phyloP scores from a whole-genome alignment of 2,329 filamentous ascomycete genomes.

The Fusarium nygamai region DNA sequence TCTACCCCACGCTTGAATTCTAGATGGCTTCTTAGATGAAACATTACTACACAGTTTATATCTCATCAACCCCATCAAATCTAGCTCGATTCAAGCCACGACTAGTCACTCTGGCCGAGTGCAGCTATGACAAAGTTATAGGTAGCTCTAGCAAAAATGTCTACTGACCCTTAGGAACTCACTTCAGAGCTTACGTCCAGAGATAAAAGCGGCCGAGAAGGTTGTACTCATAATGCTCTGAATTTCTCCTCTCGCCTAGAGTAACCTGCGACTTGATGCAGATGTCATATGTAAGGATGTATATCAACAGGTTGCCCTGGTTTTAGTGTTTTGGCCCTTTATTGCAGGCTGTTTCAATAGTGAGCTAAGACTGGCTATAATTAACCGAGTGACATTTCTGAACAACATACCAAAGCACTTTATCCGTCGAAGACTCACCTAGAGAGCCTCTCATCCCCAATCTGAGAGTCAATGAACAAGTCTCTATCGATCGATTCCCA shows the following conservation, averaged over 20 bases:
- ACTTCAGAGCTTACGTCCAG: constrained; percentile 23
- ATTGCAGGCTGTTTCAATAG: constrained; percentile 19
- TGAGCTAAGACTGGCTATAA: constrained; percentile 1
- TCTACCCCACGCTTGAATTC: background rate
- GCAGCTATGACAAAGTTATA: background rate
- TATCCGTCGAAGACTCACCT: background rate
- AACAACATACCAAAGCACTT: background rate
- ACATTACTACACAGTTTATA: background rate
- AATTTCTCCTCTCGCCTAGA: background rate
- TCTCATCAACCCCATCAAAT: background rate
- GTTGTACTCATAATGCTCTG: constrained; percentile 25
- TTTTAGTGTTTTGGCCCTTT: constrained; percentile 29
- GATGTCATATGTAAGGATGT: background rate
- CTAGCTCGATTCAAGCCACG: background rate
- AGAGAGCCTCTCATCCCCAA: background rate
- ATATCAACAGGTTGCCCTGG: background rate
- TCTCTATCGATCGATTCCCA: no score
- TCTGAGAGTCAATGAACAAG: background rate
- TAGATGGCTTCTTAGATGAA: background rate
- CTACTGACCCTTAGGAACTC: background rate
- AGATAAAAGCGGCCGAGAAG: constrained; percentile 23
- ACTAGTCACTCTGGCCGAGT: background rate
- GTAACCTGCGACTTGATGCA: background rate
- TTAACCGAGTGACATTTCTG: background rate
- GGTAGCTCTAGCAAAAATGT: background rate